phyloP scores from a whole-genome alignment of 129 eudicot genomes.

The Sambucus nigra region DNA sequence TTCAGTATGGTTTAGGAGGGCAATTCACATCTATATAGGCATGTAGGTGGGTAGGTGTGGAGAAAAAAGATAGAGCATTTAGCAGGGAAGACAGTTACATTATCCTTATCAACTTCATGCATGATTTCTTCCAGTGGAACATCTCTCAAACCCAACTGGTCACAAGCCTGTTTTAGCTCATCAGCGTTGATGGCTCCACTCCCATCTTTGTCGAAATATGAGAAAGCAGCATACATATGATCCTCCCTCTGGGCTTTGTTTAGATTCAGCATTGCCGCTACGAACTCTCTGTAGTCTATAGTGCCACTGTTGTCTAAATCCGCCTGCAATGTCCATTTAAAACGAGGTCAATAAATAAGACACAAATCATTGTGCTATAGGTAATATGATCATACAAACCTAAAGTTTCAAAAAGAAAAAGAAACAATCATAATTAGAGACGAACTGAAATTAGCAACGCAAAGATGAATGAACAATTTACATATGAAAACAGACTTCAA shows the following conservation, averaged over 20 bases:
- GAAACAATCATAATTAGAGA: too few relatives aligned
- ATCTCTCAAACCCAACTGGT: slow-evolving; percentile 62
- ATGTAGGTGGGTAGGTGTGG: too few relatives aligned
- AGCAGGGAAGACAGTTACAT: slow-evolving; percentile 30
- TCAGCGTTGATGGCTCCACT: slow-evolving; percentile 82
- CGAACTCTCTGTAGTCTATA: slow-evolving; percentile 81
- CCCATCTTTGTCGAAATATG: slow-evolving; percentile 84
- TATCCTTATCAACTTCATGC: slow-evolving; percentile 67
- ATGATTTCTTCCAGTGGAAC: slow-evolving; percentile 61
- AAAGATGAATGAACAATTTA: too few relatives aligned
- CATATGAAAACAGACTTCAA: too few relatives aligned
- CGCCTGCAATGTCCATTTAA: slow-evolving; percentile 44
- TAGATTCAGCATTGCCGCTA: slow-evolving; percentile 77
- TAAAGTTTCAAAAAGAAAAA: too few relatives aligned
- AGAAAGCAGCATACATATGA: slow-evolving; percentile 67
- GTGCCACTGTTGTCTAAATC: slow-evolving; percentile 76
- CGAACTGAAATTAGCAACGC: not conserved
- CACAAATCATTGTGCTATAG: too few relatives aligned
- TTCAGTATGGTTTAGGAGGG: too few relatives aligned
- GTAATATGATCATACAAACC: too few relatives aligned
- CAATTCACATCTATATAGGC: too few relatives aligned
- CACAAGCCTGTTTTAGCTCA: slow-evolving; percentile 76
- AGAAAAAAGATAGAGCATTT: slow-evolving; percentile 5
- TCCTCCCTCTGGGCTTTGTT: slow-evolving; percentile 78
- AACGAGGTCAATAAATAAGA: not conserved